Conservation (phyloP, 176 grass and related monocot genomes). For the Aegilops tauschii region DNA sequence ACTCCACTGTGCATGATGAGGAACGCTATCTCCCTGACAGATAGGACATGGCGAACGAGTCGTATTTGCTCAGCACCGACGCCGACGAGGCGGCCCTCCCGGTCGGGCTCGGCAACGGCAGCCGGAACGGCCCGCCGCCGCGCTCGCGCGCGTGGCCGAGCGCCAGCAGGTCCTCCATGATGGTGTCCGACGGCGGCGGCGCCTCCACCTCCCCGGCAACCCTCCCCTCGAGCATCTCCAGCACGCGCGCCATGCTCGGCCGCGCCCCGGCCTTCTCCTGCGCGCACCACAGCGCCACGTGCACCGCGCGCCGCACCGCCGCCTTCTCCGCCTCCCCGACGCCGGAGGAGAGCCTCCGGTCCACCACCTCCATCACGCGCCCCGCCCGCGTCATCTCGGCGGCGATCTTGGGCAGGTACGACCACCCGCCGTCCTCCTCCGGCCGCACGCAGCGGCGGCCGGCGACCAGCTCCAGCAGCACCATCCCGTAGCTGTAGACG, state of each 20-base stretch:
- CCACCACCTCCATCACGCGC: slow-evolving; percentile 47
- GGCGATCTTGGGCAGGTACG: slow-evolving; percentile 56
- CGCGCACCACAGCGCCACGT: slow-evolving; percentile 71
- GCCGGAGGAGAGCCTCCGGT: slow-evolving; percentile 23
- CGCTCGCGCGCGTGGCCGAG: background rate
- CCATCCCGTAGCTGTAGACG: slow-evolving; percentile 79
- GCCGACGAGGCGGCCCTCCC: background rate
- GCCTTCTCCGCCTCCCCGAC: background rate
- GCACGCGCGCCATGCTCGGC: slow-evolving; percentile 62
- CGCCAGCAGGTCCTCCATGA: slow-evolving; percentile 43
- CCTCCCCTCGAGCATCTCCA: slow-evolving; percentile 69
- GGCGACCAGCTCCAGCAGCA: slow-evolving; percentile 66
- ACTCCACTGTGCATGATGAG: background rate
- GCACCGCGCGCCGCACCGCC: slow-evolving; percentile 35
- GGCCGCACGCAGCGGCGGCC: slow-evolving; percentile 43
- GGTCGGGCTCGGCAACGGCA: background rate
- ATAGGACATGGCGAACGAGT: slow-evolving; percentile 43
- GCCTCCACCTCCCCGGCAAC: slow-evolving; percentile 21
- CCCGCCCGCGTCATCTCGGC: slow-evolving; percentile 42
- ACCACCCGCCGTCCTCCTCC: slow-evolving; percentile 35
- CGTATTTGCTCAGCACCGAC: slow-evolving; percentile 19
- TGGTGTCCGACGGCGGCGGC: slow-evolving; percentile 49
- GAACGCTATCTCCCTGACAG: slow-evolving; percentile 23
- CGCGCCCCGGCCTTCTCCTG: slow-evolving; percentile 50
- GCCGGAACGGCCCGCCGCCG: background rate